Evolutionary conservation across 495 filamentous ascomycete species (phyloP), one percentile per base, ranked within the genome.

Genomic region (Penicillium odoratum): DNA sequence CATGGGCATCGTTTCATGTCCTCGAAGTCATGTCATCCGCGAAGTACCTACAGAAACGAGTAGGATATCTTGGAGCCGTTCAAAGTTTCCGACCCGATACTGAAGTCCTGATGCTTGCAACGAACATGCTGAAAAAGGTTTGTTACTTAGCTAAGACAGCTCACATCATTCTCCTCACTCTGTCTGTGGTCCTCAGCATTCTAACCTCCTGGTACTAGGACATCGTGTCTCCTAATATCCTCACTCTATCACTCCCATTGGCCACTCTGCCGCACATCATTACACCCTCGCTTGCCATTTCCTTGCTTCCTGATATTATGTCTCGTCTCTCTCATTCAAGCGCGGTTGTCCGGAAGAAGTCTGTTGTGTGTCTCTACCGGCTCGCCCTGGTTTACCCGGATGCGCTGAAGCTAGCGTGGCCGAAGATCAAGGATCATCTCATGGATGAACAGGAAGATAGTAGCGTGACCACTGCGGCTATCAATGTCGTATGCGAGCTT

Each of bases 1-100:
- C 94, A 0, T 98, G 94, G 94, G 94, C 95, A 18, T 91, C 92
- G 8, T 98, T 98, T 71, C 90, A 98, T 70, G 94, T 97, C 11
- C 86, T 98, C 33, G 94, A 98, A 74, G 94, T 98, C 71, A 98
- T 98, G 94, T 95, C 92, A 25, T 94, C 90, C 6, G 73, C 87
- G 15, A 97, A 97, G 71, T 97, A 97, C 70, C 80, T 89, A 36
- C 94, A 97, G 69, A 98, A 98, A 71, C 78, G 94, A 57, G 91
- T 96, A 43, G 94, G 92, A 28, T 98, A 98, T 74, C 84, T 98
- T n/a, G 93, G 88, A 4, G 94, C 94, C 3, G 91, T 93, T 18
- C 94, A 98, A 76, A 98, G 90, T 76, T 98, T 97, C 67, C 86
- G 93, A 15, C 82, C 91, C 3, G 93, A 98, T 63, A 98, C 94